Base-by-base conservation (phyloP, 306 rosid species). In the Dryas drummondii region DNA sequence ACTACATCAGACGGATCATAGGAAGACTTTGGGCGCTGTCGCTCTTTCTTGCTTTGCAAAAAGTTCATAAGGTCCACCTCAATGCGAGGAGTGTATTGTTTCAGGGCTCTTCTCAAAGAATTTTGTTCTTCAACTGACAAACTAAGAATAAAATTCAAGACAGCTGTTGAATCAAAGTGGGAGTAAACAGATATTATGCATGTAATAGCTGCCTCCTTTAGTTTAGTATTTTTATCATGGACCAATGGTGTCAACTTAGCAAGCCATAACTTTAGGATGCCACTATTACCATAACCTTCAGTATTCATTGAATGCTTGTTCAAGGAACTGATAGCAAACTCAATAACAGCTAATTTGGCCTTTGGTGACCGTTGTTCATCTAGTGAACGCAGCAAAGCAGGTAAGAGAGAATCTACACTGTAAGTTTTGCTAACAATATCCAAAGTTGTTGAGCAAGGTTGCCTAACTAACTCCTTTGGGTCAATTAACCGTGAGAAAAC, bases 361-460 rank as follows among this genome's bases (percentile, higher is more conserved):
- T 96, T 96, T 47, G 99, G 99, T 50, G 99, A 96, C 68, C 99
- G 83, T 71, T 96, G 99, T 81, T 96, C 99, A 85, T 96, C 99
- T 2, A 96, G 84, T 58, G 99, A 92, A 37, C 99, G 99, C 12
- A 96, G 89, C 81, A 96, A 83, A 72, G 99, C 98, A 9, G 98
- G 99, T 73, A 96, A 83, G 51, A 96, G 99, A 75, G 94, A 88
- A 83, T 96, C 99, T 67, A 82, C 77, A 72, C 93, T 84, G 82
- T 96, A 96, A n/a, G 91, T 85, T 83, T 89, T 96, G 81, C 94
- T 74, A 66, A 92, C 96, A 62, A 91, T 88, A 64, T 87, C 97
- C 91, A 96, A 81, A 68, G 97, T 88, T 46, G 83, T 83, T 17
- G 97, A 89, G 74, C 97, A 90, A 37, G 98, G 90, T 79, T 96